Percentiles rank a stretch among this genome's conserved stretches.
These are phyloP conservation scores for Cyberlindnera galapagoensis DNA, from an alignment of 805 yeast genomes.

Conservation along the genomic window DNA sequence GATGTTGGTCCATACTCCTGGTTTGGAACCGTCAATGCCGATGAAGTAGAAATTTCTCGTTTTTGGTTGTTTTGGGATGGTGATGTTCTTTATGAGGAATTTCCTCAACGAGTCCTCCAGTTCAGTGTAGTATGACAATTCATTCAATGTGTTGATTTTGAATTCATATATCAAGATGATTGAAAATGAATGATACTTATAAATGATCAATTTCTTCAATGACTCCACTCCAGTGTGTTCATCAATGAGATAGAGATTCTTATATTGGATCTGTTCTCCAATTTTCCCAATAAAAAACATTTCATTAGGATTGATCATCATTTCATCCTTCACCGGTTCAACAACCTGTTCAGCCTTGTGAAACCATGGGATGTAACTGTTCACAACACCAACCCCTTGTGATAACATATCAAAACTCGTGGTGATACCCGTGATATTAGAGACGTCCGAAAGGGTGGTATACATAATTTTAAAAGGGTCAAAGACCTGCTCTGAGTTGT, in stretches of 20 bases:
- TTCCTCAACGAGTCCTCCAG: too few species aligned
- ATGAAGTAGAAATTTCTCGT: too few species aligned
- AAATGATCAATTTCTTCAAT: conserved; percentile 16
- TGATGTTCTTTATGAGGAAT: too few species aligned
- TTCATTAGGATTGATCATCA: background rate
- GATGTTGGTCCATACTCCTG: too few species aligned
- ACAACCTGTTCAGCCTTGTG: background rate
- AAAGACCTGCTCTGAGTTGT: conserved; percentile 9
- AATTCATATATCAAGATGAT: conserved; percentile 15
- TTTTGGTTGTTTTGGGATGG: too few species aligned
- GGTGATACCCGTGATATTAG: conserved; percentile 19
- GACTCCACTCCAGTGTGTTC: conserved; percentile 10
- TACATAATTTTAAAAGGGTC: conserved; percentile 23
- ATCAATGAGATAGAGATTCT: conserved; percentile 16
- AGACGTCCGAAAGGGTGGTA: conserved; percentile 20
- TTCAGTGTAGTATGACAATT: conserved; percentile 12
- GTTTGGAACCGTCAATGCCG: too few species aligned
- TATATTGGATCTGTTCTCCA: conserved; percentile 14
- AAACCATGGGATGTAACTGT: conserved; percentile 9
- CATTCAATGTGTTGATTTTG: conserved; percentile 13
- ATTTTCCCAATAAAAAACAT: conserved; percentile 15
- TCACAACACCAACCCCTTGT: conserved; percentile 3
- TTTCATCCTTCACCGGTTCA: background rate
- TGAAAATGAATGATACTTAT: conserved; percentile 6
- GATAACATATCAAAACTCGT: conserved; percentile 11